Percentiles rank a stretch among this genome's conserved stretches.
phyloP scores from a whole-genome alignment of 2,329 filamentous ascomycete genomes.

The Sclerotinia sclerotiorum region DNA sequence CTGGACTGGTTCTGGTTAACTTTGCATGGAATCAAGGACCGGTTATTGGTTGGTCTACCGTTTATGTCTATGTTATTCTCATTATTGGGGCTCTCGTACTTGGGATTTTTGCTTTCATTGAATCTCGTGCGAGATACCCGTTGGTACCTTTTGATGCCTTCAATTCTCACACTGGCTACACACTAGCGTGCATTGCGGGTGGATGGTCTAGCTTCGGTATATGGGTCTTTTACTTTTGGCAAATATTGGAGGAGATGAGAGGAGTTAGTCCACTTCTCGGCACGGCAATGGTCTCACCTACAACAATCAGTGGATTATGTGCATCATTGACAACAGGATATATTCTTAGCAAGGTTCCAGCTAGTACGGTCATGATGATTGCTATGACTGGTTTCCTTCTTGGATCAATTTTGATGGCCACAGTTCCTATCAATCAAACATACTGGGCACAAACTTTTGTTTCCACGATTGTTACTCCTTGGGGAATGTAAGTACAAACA shows the following conservation, averaged over 20 bases:
- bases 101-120: constrained; percentile 54
- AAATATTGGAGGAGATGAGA: constrained; percentile 35
- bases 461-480: constrained; percentile 53
- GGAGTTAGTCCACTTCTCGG: constrained; percentile 38
- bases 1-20: constrained; percentile 54
- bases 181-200: constrained; percentile 33
- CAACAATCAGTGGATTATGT: constrained; percentile 37
- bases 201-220: constrained; percentile 39
- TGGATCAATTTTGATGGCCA: constrained; percentile 40
- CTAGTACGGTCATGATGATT: constrained; percentile 42
- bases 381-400: constrained; percentile 43
- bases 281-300: constrained; percentile 37
- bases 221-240: constrained; percentile 37
- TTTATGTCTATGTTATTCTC: constrained; percentile 47
- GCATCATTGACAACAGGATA: constrained; percentile 42
- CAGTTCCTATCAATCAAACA: constrained; percentile 37
- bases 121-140: constrained; percentile 50
- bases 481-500: constrained; percentile 42
- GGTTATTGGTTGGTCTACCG: constrained; percentile 32
- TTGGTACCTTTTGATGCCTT: constrained; percentile 57
- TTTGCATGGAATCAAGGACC: constrained; percentile 51
- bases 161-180: constrained; percentile 52
- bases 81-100: constrained; percentile 57
- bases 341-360: constrained; percentile 39
- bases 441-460: constrained; percentile 68